A percentile compares a stretch with the other conserved stretches of the same genome.
These are phyloP conservation scores for Exophiala dermatitidis DNA, from an alignment of 2,329 filamentous ascomycete genomes.

Conservation along the genomic window DNA sequence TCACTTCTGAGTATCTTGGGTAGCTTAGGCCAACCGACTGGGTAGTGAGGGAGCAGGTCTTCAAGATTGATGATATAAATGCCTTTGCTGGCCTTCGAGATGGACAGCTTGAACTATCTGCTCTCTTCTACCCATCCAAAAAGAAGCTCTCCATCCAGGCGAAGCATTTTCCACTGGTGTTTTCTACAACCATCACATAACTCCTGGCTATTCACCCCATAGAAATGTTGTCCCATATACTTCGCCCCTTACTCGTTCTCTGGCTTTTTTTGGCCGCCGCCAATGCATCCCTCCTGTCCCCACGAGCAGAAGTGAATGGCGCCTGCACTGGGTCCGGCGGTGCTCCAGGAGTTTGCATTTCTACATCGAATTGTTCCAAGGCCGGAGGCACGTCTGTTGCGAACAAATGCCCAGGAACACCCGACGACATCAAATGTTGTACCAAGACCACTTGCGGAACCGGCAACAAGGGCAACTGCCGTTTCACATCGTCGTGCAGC, in stretches of 20 bases:
- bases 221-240: neutral
- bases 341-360: constrained; percentile 35
- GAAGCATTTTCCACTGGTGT: neutral
- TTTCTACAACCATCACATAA: too few species aligned
- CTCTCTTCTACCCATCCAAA: too few species aligned
- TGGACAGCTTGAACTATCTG: too few species aligned
- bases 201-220: neutral
- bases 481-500: constrained; percentile 21
- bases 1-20: too few species aligned
- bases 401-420: constrained; percentile 30
- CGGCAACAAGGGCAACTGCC: constrained; percentile 22
- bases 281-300: neutral
- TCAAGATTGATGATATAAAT: too few species aligned
- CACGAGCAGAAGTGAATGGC: constrained; percentile 7
- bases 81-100: too few species aligned
- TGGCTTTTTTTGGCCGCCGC: neutral
- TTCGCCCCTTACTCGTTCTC: neutral
- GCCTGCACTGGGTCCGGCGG: constrained; percentile 5
- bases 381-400: constrained; percentile 35
- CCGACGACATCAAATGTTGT: constrained; percentile 27
- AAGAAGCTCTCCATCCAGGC: neutral
- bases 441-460: constrained; percentile 21
- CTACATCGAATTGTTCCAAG: constrained; percentile 33
- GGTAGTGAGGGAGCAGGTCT: too few species aligned
- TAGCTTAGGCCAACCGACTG: too few species aligned